Evolutionary conservation across 331 rosid species (phyloP), one percentile per base, ranked within the genome.

Genomic region (Prunus yedoensis): DNA sequence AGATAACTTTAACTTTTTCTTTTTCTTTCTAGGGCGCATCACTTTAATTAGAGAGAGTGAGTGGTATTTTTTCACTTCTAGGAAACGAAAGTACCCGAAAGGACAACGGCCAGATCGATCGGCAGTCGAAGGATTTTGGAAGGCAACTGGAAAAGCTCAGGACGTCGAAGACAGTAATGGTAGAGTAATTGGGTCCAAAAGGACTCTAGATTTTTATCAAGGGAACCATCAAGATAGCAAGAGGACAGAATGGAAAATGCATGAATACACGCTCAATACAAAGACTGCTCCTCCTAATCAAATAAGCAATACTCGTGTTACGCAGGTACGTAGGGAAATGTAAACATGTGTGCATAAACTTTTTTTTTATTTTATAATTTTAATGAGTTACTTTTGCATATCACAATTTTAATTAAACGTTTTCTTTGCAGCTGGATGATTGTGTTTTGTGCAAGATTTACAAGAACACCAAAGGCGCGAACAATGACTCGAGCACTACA

Each of bases 241-340:
- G 28, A 81, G 64, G 63, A 70, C 84, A 12, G 77, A 76, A 47
- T 81, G 84, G 84, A 81, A 75, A 63, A 81, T 81, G 84, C 84
- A 63, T 66, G 83, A 79, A 67, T 70, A 76, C 56, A 79, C 67
- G 47, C 74, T 81, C 25, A 5, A 6, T 25, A 54, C 17, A 18
- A 60, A 70, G 7, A 70, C 13, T 18, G 63, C 49, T 70, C 13
- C 74, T 11, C 18, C 60, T 15, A 68, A 68, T 58, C 4, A 47
- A 57, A 57, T 57, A 6, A 25, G 25, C 13, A 21, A 21, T 53
- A 53, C 59, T 53, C 32, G 32, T 15, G 50, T 4, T 11, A 68
- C 4, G 23, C 49, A 49, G 57, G 59, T 23, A 49, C 14, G 20
- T 15, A 66, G 1, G 9, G 21, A 20, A 21, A 20, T 45, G 4